Percentiles rank a stretch among this genome's conserved stretches.
Conservation (phyloP, 1,139 yeast genomes). For the Geotrichum phurueaensis region DNA sequence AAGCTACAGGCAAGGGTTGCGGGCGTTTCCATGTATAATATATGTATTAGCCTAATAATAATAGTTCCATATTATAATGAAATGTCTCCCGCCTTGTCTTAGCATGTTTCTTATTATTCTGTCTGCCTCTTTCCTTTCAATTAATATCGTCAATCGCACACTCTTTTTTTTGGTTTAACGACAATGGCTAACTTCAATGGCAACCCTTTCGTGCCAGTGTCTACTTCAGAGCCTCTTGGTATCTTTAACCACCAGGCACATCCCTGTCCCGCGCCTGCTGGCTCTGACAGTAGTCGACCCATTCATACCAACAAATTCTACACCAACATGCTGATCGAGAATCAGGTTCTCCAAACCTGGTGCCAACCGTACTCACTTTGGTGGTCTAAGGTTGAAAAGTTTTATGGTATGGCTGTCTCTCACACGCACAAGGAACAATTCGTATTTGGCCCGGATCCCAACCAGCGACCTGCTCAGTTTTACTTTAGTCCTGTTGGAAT, state of each 20-base stretch:
- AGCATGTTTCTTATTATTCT: background rate
- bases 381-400: conserved; percentile 44
- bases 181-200: conserved; percentile 20
- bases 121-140: background rate
- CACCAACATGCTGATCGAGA: conserved; percentile 64
- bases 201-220: conserved; percentile 31
- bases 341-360: conserved; percentile 61
- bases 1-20: too few relatives aligned
- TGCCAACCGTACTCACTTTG: conserved; percentile 80
- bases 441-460: conserved; percentile 57
- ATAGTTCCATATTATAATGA: background rate
- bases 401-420: conserved; percentile 58
- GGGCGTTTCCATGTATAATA: background rate
- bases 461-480: conserved; percentile 31
- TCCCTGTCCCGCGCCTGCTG: conserved; percentile 42
- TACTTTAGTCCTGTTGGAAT: conserved; percentile 39
- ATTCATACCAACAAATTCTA: conserved; percentile 80
- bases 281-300: conserved; percentile 39
- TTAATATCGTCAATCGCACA: background rate
- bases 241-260: conserved; percentile 48
- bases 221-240: conserved; percentile 44
- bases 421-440: conserved; percentile 54
- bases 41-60: background rate
- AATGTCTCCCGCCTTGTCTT: background rate
- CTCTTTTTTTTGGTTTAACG: conserved; percentile 29